Base-by-base conservation (phyloP, 1,139 yeast species). In the Geotrichum candidum region DNA sequence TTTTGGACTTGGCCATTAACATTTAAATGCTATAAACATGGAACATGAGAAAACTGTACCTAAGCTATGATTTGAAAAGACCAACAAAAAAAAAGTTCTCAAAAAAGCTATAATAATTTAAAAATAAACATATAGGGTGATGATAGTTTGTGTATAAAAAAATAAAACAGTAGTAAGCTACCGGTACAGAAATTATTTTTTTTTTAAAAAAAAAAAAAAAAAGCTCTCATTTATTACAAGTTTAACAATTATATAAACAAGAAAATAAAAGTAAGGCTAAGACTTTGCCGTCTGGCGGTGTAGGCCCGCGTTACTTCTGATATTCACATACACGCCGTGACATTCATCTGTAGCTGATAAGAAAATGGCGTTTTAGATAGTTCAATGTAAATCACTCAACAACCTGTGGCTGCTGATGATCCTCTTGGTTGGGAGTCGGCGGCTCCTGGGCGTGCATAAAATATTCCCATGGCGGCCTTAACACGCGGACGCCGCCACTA, bases 381-480 rank as follows among this genome's bases (percentile, higher is more conserved):
- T 11, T 6, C n/a, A 4, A n/a, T 23, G n/a, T 41, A 41, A 41
- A 41, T 41, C 48, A 41, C 48, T 41, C 48, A 41, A 41, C 48
- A 41, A n/a, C 48, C 48, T 41, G 48, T 35, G 45, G 53, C 52
- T 33, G 58, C 22, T 22, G 45, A 11, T 11, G 45, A 11, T 11
- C 35, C 9, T 10, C 41, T 5, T 61, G 53, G 51, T 45, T 38
- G 53, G 29, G 38, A 13, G 27, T 48, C 41, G 25, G 35, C 48
- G 59, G 59, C 58, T 41, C 22, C 35, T 27, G 27, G 52, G 59
- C 53, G 50, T 59, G 45, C 18, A 13, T 18, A 6, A 68, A 63
- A 76, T 75, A 73, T 27, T 65, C 64, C 76, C 77, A 73, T 0
- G 78, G 77, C 15, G 78, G 77, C 3, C 73, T 67, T 50, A 75